phyloP scores from a whole-genome alignment of 2,329 filamentous ascomycete species.

The Leptoxyphium fumago region DNA sequence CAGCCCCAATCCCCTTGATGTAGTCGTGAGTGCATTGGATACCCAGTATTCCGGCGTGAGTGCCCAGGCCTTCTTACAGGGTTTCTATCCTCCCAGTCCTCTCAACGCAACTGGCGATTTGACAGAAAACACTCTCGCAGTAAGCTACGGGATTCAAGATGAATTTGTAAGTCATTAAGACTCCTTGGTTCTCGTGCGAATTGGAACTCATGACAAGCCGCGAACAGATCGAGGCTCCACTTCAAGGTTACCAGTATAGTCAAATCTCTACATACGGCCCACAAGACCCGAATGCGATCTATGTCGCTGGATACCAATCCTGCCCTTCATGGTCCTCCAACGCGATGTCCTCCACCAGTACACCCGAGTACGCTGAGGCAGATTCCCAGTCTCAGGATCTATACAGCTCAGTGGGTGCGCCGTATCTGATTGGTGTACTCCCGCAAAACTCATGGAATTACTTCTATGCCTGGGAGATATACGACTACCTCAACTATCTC shows the following conservation, averaged over 20 bases:
- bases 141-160: not conserved
- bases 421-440: slow-evolving; percentile 30
- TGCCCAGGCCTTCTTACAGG: slow-evolving; percentile 47
- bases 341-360: slow-evolving; percentile 27
- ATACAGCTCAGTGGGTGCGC: slow-evolving; percentile 31
- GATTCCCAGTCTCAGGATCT: slow-evolving; percentile 25
- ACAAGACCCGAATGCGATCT: slow-evolving; percentile 37
- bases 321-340: slow-evolving; percentile 19
- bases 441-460: slow-evolving; percentile 29
- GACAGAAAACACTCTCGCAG: not conserved
- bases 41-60: slow-evolving; percentile 35
- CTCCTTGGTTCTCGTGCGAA: no score
- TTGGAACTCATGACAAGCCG: no score
- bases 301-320: slow-evolving; percentile 28
- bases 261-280: slow-evolving; percentile 29
- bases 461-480: slow-evolving; percentile 38
- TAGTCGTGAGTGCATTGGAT: slow-evolving; percentile 33
- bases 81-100: slow-evolving; percentile 40
- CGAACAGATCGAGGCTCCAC: slow-evolving; percentile 27
- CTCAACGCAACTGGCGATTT: slow-evolving; percentile 9
- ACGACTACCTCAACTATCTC: slow-evolving; percentile 42
- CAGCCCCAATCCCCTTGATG: slow-evolving; percentile 29
- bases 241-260: slow-evolving; percentile 45
- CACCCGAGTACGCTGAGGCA: slow-evolving; percentile 26
- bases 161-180: not conserved